Evolutionary conservation across 1,284 basidiomycete species (phyloP), one percentile per base, ranked within the genome.

Genomic region (Puccinia coronata): DNA sequence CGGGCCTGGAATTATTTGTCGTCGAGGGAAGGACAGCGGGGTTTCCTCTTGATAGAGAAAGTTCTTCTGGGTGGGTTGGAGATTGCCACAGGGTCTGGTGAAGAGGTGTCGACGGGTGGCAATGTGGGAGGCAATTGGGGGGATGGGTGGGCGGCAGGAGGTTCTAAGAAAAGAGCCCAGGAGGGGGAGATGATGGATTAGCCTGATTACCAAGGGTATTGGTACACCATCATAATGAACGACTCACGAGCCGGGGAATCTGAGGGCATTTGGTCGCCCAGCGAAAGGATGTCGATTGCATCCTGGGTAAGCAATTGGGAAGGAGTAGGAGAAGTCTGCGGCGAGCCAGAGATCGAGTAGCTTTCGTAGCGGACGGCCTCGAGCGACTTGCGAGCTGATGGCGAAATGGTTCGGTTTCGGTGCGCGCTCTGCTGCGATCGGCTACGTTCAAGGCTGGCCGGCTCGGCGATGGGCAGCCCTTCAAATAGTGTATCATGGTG

Each of bases 401-500:
- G 78, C 28, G 78, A 80, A 14, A 69, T 18, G 1, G 78, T 69
- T 4, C 69, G 53, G 61, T 8, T 63, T 2, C 39, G 25, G 20
- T 47, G 12, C 1, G 57, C 20, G 34, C 53, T 70, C 36, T 70
- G 69, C 11, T 72, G 53, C 0, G 78, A 72, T 20, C 43, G 55
- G 39, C 39, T 73, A 1, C 69, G 39, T 11, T 78, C 57, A 23
- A 77, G 20, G 23, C 67, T 61, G 11, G 65, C 28, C 2, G 69
- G 41, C 18, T 81, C 81, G 20, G 83, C 82, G 1, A 83, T 78
- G 1, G 85, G 84, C n/a, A 86, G 82, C 20, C 83, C 85, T n/a
- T 84, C 84, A 82, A 88, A 87, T 0, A 87, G 84, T 63, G 82
- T 3, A 1, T 43, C 43, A 0, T 91, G 89, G 84, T 93, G 89